Conservation (phyloP, 1,284 basidiomycete genomes). For the Cutaneotrichosporon dermatis region DNA sequence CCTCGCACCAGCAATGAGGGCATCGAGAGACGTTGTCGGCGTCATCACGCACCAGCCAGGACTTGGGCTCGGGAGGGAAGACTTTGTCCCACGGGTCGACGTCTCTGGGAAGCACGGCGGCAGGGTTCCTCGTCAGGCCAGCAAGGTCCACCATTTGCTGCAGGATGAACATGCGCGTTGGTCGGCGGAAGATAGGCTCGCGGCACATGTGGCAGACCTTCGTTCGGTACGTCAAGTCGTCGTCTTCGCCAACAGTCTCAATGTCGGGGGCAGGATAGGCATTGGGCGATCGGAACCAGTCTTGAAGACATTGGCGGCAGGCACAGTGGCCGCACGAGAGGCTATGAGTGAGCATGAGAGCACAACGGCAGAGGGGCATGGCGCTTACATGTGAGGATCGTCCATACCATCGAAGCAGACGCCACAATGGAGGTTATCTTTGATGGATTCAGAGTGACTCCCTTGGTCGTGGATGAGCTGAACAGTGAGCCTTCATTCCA, state of each 20-base stretch:
- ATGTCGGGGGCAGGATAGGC: constrained; percentile 30
- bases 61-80: constrained; percentile 28
- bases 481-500: constrained; percentile 2
- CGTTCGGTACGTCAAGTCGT: constrained; percentile 34
- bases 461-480: constrained; percentile 22
- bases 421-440: constrained; percentile 36
- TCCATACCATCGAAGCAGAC: constrained; percentile 42
- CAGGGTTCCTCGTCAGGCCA: constrained; percentile 18
- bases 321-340: constrained; percentile 46
- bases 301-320: constrained; percentile 37
- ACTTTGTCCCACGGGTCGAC: constrained; percentile 33
- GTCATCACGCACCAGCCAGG: constrained; percentile 31
- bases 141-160: constrained; percentile 35
- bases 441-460: constrained; percentile 26
- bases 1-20: constrained; percentile 35
- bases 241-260: constrained; percentile 16
- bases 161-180: constrained; percentile 37
- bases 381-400: constrained; percentile 45
- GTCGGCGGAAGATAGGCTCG: constrained; percentile 35
- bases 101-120: background rate
- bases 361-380: background rate
- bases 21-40: constrained; percentile 33
- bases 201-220: constrained; percentile 47
- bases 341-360: constrained; percentile 22
- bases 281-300: constrained; percentile 42